Evolutionary conservation across 441 rosid genomes (phyloP).

Genomic region (Adansonia rubrostipa): DNA sequence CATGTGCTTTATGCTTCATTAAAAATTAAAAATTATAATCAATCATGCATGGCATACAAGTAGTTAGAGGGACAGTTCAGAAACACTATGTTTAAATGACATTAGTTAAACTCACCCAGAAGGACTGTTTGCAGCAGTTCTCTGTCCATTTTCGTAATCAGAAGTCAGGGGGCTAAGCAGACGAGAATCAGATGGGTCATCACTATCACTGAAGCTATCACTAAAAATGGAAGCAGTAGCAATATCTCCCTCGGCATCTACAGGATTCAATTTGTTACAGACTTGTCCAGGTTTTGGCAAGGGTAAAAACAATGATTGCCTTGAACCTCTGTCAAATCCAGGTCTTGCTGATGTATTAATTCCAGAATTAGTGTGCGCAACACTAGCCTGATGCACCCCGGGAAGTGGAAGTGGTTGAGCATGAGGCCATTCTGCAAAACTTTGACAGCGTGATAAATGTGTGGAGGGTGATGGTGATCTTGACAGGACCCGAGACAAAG

Average conservation of each 20-base stretch:
- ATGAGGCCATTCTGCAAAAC: slow-evolving; percentile 64
- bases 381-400: slow-evolving; percentile 37
- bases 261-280: slow-evolving; percentile 43
- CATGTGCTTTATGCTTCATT: slow-evolving; percentile 55
- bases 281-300: slow-evolving; percentile 56
- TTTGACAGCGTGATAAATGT: slow-evolving; percentile 66
- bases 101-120: slow-evolving; percentile 48
- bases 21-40: slow-evolving; percentile 14
- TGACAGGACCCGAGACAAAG: slow-evolving; percentile 56
- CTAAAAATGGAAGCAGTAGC: slow-evolving; percentile 62
- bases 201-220: slow-evolving; percentile 60
- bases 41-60: slow-evolving; percentile 25
- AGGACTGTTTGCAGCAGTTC: slow-evolving; percentile 55
- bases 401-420: slow-evolving; percentile 87
- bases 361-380: slow-evolving; percentile 52
- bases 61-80: slow-evolving; percentile 23
- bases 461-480: slow-evolving; percentile 71
- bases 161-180: slow-evolving; percentile 64
- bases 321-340: slow-evolving; percentile 43
- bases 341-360: slow-evolving; percentile 47
- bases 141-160: slow-evolving; percentile 65
- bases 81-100: slow-evolving; percentile 19
- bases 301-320: slow-evolving; percentile 48
- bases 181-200: slow-evolving; percentile 60
- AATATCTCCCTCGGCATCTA: slow-evolving; percentile 53